Base-by-base conservation (phyloP, 129 eudicot genomes). In the Centrapalus pauciflorus region DNA sequence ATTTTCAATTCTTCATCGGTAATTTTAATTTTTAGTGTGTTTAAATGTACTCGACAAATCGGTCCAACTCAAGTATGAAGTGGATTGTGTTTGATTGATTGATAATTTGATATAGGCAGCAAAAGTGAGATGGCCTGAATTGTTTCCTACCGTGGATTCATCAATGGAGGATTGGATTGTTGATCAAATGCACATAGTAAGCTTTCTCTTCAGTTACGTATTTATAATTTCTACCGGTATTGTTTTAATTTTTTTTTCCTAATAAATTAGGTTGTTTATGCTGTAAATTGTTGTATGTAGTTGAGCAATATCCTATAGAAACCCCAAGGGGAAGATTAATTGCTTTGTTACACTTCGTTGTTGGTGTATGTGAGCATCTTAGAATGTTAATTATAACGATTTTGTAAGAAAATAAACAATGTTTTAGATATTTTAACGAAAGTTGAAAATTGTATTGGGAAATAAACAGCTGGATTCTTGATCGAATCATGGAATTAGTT, bases 101-200 rank as follows among this genome's bases (percentile, higher is more conserved):
- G 35, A 55, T 49, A 62, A 17, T 26, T 63, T 45, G 16, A 5
- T 67, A 14, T 66, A 92, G 98, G 99, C 99, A 60, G 99, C 99
- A 40, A 94, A 94, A 74, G 61, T 86, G 70, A 85, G 95, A 83
- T 94, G 99, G 99, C 97, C 97, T 21, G 78, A 72, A 51, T 70
- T 94, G 32, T 94, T 89, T 57, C 46, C 77, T 23, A 79, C 84
- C 67, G 88, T 89, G 37, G 95, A 86, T 70, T 70, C 88, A 16
- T 63, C 93, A 8, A 50, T 81, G 63, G 97, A 94, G 69, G 88
- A 73, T 45, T 94, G 99, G 97, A 86, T 94, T 74, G 85, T 89
- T 77, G 90, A 94, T 75, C 99, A 94, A 77, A 94, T 94, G 99
- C 92, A 82, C 77, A 82, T 41, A 11, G 99, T 89, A 78, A 80